Evolutionary conservation across 768 basidiomycete genomes (phyloP).

Genomic region (Kwoniella heveanensis): DNA sequence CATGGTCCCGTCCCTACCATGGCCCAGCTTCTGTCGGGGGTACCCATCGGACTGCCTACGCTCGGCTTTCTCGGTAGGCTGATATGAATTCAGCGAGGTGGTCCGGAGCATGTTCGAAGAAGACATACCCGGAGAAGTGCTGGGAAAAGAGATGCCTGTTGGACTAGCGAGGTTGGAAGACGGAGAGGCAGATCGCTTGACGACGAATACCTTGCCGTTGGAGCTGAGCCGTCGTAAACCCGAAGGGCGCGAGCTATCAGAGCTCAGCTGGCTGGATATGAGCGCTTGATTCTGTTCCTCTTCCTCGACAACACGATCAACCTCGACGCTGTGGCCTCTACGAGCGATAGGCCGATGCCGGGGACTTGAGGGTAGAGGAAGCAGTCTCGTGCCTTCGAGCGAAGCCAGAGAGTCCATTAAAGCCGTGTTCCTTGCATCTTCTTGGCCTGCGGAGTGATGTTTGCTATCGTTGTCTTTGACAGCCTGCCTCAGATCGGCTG

Average conservation of each 20-base stretch:
- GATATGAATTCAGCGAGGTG: constrained; percentile 10
- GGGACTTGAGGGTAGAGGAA: constrained; percentile 11
- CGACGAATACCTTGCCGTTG: constrained; percentile 40
- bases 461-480: background rate
- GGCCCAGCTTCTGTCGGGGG: constrained; percentile 8
- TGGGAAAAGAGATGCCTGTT: constrained; percentile 18
- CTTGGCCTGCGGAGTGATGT: background rate
- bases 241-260: constrained; percentile 14
- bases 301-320: constrained; percentile 28
- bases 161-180: constrained; percentile 18
- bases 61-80: constrained; percentile 19
- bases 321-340: constrained; percentile 18
- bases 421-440: constrained; percentile 29
- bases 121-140: constrained; percentile 7
- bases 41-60: constrained; percentile 37
- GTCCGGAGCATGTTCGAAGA: constrained; percentile 15
- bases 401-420: constrained; percentile 39
- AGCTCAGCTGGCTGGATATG: background rate
- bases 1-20: constrained; percentile 14
- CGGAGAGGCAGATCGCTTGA: constrained; percentile 41
- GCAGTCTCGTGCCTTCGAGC: constrained; percentile 32
- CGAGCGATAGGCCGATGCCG: constrained; percentile 3
- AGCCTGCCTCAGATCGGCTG: constrained; percentile 23
- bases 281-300: constrained; percentile 17
- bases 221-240: constrained; percentile 27